Base-by-base conservation (phyloP, 306 rosid genomes). In the Trichosanthes cucumerina region DNA sequence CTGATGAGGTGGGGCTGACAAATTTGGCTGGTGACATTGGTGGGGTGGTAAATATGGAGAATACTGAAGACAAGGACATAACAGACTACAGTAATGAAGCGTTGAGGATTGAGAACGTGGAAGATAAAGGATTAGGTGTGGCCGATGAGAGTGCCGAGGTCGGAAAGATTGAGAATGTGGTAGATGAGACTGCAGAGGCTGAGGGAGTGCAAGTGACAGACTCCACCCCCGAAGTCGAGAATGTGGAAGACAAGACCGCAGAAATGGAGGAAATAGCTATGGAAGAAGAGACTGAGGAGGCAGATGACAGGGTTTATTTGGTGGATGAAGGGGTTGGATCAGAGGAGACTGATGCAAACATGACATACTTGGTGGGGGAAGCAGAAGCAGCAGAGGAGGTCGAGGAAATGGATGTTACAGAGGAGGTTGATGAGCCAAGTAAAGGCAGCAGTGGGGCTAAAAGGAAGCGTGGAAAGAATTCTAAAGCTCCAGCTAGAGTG, bases 381-480 rank as follows among this genome's bases (percentile, higher is more conserved):
- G 83, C 78, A 36, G 73, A 59, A 24, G 83, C 81, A 41, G 91
- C 77, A 47, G 97, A 87, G 36, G 90, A 80, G 69, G 84, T 79
- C 12, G 91, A 86, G 83, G 89, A 70, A 3, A 64, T 78, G 80
- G 87, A 84, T 59, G 80, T 68, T 74, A 79, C 24, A 23, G 87
- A 76, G 68, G 86, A 80, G 64, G 88, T 44, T 52, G 86, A 83
- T 47, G 93, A 83, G 77, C 85, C 75, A 54, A 82, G 78, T 85
- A 63, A 34, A 53, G 79, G 82, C 44, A 58, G 79, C 39, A 80
- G 80, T 84, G 86, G 90, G 19, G 89, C 91, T 76, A 93, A 91
- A 87, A 91, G 97, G 88, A 96, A 89, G 93, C 96, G 97, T 31
- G 90, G 86, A 71, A 96, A 86, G 88, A 88, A 79, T 87, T 47